Conservation (phyloP, 2,329 filamentous ascomycete genomes). For the Aspergillus transmontanensis region DNA sequence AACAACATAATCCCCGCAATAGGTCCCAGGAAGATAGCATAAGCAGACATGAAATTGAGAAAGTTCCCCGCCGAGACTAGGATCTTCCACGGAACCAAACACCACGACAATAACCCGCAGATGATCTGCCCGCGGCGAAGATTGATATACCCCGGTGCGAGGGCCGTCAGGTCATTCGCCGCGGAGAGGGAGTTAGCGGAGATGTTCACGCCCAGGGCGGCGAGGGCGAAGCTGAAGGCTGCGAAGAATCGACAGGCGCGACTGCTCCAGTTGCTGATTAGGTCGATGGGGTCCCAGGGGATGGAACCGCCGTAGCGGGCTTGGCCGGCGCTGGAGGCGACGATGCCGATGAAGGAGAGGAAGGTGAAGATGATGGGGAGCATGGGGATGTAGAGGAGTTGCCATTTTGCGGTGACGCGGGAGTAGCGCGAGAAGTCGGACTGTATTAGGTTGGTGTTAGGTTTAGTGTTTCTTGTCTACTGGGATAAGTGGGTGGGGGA, state of each 20-base stretch:
- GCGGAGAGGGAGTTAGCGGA: conserved; percentile 54
- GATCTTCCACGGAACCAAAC: conserved; percentile 68
- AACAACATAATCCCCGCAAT: conserved; percentile 63
- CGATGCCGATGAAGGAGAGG: conserved; percentile 53
- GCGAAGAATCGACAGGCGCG: conserved; percentile 52
- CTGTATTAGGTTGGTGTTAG: conserved; percentile 22
- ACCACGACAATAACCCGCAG: conserved; percentile 60
- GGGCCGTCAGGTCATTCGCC: conserved; percentile 60
- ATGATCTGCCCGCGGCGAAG: conserved; percentile 60
- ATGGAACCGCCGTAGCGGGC: conserved; percentile 38
- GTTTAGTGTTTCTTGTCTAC: no score
- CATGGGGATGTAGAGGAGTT: conserved; percentile 54
- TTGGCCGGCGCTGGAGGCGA: conserved; percentile 44
- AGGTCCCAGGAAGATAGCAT: conserved; percentile 66
- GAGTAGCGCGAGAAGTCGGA: conserved; percentile 61
- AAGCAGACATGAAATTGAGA: conserved; percentile 67
- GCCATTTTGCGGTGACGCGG: conserved; percentile 51
- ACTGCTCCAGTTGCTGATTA: conserved; percentile 43
- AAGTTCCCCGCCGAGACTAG: conserved; percentile 60
- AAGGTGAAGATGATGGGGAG: conserved; percentile 58
- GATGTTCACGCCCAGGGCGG: conserved; percentile 59
- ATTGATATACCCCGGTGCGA: conserved; percentile 58
- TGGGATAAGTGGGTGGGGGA: no score
- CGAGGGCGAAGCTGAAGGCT: conserved; percentile 57
- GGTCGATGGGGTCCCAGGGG: conserved; percentile 49